Conservation (phyloP, 2,329 filamentous ascomycete species). For the Aspergillus sojae region DNA sequence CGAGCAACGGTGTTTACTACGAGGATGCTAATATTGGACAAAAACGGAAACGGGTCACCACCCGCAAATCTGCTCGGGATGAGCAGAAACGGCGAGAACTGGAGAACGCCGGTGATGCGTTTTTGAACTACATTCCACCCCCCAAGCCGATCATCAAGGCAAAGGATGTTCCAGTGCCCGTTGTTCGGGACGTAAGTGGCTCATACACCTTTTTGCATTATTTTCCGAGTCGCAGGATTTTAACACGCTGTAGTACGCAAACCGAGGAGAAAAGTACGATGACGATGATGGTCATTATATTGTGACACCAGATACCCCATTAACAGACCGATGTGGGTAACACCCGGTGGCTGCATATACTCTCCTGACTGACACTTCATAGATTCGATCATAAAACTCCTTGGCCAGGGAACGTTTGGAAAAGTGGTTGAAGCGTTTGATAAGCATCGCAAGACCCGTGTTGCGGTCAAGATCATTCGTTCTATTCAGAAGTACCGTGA, state of each 20-base stretch:
- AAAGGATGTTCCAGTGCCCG: slow-evolving; percentile 69
- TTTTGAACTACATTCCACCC: slow-evolving; percentile 80
- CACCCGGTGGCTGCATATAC: not conserved
- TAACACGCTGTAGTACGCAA: slow-evolving; percentile 44
- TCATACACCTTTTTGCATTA: not conserved
- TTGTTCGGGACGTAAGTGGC: slow-evolving; percentile 60
- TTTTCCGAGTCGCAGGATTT: not conserved
- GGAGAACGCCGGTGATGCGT: slow-evolving; percentile 70
- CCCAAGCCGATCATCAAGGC: slow-evolving; percentile 89
- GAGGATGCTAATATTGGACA: slow-evolving; percentile 73
- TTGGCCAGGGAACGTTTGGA: slow-evolving; percentile 96
- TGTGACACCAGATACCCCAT: slow-evolving; percentile 79
- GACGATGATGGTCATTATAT: slow-evolving; percentile 98
- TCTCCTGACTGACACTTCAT: slow-evolving; percentile 21
- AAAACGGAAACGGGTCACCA: slow-evolving; percentile 80
- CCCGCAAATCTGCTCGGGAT: slow-evolving; percentile 77
- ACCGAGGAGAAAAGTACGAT: slow-evolving; percentile 73
- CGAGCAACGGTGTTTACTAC: slow-evolving; percentile 63
- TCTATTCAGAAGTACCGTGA: slow-evolving; percentile 98
- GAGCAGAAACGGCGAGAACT: slow-evolving; percentile 78
- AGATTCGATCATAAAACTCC: slow-evolving; percentile 87
- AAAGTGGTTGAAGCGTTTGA: slow-evolving; percentile 96
- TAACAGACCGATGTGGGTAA: slow-evolving; percentile 85
- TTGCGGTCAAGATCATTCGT: slow-evolving; percentile 96
- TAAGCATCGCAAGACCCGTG: slow-evolving; percentile 72